Conservation (phyloP, 345 rosid genomes). For the Lenwebbia sp. region DNA sequence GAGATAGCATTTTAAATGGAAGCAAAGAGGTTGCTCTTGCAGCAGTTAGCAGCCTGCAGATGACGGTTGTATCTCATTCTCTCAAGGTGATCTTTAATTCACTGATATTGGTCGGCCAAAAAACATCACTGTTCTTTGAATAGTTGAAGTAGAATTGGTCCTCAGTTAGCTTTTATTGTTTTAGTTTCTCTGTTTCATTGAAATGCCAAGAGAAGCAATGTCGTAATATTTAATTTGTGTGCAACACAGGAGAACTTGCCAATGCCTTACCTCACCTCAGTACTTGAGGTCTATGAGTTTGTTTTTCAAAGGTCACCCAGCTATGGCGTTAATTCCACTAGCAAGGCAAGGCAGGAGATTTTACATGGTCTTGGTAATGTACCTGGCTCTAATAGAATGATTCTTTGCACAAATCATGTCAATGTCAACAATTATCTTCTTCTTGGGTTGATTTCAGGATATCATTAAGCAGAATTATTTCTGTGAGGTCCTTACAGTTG, state of each 20-base stretch:
- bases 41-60: conserved; percentile 80
- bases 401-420: background rate
- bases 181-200: background rate
- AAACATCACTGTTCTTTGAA: background rate
- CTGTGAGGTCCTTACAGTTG: background rate
- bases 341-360: conserved; percentile 89
- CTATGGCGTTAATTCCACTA: conserved; percentile 40
- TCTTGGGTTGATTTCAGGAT: background rate
- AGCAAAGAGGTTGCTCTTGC: conserved; percentile 95
- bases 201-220: background rate
- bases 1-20: conserved; percentile 70
- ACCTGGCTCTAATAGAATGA: background rate
- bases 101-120: background rate
- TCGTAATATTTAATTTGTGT: background rate
- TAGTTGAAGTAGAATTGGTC: background rate
- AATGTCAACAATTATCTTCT: background rate
- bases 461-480: background rate
- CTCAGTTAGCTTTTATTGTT: background rate
- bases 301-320: conserved; percentile 64
- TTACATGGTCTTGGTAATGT: conserved; percentile 81
- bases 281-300: conserved; percentile 71
- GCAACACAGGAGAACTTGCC: conserved; percentile 57
- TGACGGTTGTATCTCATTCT: conserved; percentile 66
- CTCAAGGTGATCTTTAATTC: conserved; percentile 46
- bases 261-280: conserved; percentile 66